Evolutionary conservation across 306 rosid genomes (phyloP).

Genomic region (Hippophae gyantsensis): DNA sequence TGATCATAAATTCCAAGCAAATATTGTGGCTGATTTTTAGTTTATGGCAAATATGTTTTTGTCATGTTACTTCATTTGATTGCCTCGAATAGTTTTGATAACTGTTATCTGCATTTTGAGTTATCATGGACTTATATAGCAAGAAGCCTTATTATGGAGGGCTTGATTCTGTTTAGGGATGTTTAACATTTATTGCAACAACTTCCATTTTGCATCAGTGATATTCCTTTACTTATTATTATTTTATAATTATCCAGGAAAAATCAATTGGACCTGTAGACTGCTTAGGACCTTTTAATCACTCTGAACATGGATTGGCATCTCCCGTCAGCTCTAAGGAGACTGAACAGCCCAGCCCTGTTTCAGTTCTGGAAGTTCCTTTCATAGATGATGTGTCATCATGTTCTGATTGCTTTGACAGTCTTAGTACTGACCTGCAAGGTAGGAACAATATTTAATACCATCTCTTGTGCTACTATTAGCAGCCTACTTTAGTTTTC

Average conservation of each 20-base stretch:
- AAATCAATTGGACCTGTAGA: slow-evolving; percentile 28
- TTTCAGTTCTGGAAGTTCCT: slow-evolving; percentile 83
- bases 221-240: slow-evolving; percentile 15
- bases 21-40: too few relatives aligned
- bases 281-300: slow-evolving; percentile 30
- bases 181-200: slow-evolving; percentile 9
- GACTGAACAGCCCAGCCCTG: slow-evolving; percentile 94
- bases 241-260: slow-evolving; percentile 47
- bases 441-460: slow-evolving; percentile 25
- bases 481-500: background rate
- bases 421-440: slow-evolving; percentile 79
- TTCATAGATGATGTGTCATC: slow-evolving; percentile 71
- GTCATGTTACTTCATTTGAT: too few relatives aligned
- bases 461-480: background rate
- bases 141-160: too few relatives aligned
- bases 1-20: too few relatives aligned
- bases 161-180: background rate
- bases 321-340: slow-evolving; percentile 59
- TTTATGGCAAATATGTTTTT: too few relatives aligned
- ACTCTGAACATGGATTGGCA: slow-evolving; percentile 36
- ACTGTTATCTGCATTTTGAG: background rate
- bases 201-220: slow-evolving; percentile 3
- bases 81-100: background rate
- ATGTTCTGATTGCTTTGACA: slow-evolving; percentile 83
- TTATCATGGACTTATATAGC: too few relatives aligned